Base-by-base conservation (phyloP, 495 filamentous ascomycete genomes). In the Talaromyces nanjingensis region DNA sequence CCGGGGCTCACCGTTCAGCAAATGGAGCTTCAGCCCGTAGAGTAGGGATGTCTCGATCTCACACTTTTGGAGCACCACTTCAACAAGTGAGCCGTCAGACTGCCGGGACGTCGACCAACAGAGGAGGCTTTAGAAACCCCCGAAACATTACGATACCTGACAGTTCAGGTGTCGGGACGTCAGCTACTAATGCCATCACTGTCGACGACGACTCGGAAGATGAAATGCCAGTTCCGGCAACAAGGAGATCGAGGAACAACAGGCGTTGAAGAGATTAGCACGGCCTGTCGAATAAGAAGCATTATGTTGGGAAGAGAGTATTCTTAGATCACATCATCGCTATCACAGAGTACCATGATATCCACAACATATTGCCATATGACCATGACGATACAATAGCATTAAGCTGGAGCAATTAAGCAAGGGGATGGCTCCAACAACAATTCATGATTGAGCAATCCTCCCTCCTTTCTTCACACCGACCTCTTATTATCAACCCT, bases 121-220 rank as follows among this genome's bases (percentile, higher is more conserved):
- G 22, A 29, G 53, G 53, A 29, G 22, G 6, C 0, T 56, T 14
- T 5, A 4, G 22, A 56, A 25, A 12, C 4, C 22, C 27, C 20
- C 5, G 53, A 14, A n/a, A 27, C 12, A 29, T 29, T 3, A 7
- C 53, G 27, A 14, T 56, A n/a, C 37, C 6, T 4, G 27, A 7
- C 59, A 45, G 4, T 33, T 2, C n/a, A 8, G 60, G 62, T 6
- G 58, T 63, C 27, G 70, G 70, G 24, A 66, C 67, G 7, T 69
- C 68, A 45, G 58, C 56, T 4, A 29, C 45, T 34, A 67, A 70
- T 52, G 70, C 70, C 11, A 73, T 75, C 49, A 62, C 58, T 18
- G 12, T 73, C 5, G 69, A 72, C 18, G 71, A 73, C 60, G 71
- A 73, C 55, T 75, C 73, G 7, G 76, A 77, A 6, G 76, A 77